These are phyloP conservation scores for Macrophomina tecta DNA, from an alignment of 2,329 filamentous ascomycete species.

Conservation along the genomic window DNA sequence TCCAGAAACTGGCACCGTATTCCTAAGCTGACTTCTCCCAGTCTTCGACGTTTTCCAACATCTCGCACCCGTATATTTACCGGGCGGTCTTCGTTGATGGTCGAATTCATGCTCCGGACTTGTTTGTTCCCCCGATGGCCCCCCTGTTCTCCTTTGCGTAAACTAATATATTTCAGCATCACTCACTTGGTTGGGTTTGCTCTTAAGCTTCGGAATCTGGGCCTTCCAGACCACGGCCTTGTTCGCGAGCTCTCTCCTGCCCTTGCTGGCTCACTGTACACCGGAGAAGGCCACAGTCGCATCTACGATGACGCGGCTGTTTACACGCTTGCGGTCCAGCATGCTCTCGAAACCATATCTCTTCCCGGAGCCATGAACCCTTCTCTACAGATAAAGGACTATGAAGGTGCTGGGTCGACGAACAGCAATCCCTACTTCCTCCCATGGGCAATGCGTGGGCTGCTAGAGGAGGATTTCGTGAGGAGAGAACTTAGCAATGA, in stretches of 20 bases:
- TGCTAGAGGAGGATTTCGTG: conserved; percentile 90
- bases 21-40: conserved; percentile 30
- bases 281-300: conserved; percentile 89
- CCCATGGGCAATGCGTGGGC: conserved; percentile 92
- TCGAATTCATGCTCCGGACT: conserved; percentile 88
- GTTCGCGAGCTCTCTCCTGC: conserved; percentile 88
- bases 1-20: neutral
- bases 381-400: conserved; percentile 41
- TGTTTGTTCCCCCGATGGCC: conserved; percentile 45
- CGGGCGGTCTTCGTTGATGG: conserved; percentile 96
- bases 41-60: conserved; percentile 86
- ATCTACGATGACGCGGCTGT: conserved; percentile 89
- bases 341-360: conserved; percentile 55
- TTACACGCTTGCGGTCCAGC: conserved; percentile 67
- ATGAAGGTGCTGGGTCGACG: conserved; percentile 36
- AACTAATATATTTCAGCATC: conserved; percentile 51
- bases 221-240: conserved; percentile 89
- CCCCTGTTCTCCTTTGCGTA: neutral
- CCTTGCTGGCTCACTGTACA: conserved; percentile 87
- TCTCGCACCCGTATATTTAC: conserved; percentile 90
- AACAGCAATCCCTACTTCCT: conserved; percentile 84
- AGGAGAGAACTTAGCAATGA: conserved; percentile 79
- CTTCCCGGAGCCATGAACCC: conserved; percentile 36
- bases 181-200: conserved; percentile 91
- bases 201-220: conserved; percentile 91